These are phyloP conservation scores for Nemania serpens DNA, from an alignment of 2,329 filamentous ascomycete species.

Conservation along the genomic window DNA sequence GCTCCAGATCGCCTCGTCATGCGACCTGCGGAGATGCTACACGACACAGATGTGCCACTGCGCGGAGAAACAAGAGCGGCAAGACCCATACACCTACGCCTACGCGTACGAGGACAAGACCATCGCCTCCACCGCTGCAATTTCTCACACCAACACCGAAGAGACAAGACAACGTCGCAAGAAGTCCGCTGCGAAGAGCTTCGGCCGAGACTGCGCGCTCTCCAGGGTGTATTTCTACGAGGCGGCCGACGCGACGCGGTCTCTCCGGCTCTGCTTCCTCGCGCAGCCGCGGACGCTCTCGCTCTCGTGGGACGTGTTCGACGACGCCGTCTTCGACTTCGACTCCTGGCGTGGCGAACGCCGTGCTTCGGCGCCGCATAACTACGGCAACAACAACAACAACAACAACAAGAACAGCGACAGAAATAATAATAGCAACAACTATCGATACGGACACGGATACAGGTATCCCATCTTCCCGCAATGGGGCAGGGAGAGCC, in stretches of 20 bases:
- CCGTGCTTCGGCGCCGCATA: neutral
- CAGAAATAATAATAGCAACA: no score
- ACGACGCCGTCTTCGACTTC: slow-evolving; percentile 20
- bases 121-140: neutral
- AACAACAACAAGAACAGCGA: no score
- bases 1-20: slow-evolving; percentile 32
- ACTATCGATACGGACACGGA: no score
- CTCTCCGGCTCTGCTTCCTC: slow-evolving; percentile 25
- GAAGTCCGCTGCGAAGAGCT: no score
- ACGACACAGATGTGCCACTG: slow-evolving; percentile 28
- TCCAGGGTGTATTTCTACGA: slow-evolving; percentile 31
- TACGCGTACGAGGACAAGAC: neutral
- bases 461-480: neutral
- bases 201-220: slow-evolving; percentile 3
- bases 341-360: slow-evolving; percentile 28
- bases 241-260: slow-evolving; percentile 16
- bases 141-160: neutral
- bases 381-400: no score
- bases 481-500: neutral
- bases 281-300: slow-evolving; percentile 26
- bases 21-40: slow-evolving; percentile 29
- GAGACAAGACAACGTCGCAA: slow-evolving; percentile 1
- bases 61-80: neutral
- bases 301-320: slow-evolving; percentile 23
- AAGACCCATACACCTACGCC: neutral